Evolutionary conservation across 2,329 filamentous ascomycete species (phyloP).

Genomic region (Aspergillus sp.): DNA sequence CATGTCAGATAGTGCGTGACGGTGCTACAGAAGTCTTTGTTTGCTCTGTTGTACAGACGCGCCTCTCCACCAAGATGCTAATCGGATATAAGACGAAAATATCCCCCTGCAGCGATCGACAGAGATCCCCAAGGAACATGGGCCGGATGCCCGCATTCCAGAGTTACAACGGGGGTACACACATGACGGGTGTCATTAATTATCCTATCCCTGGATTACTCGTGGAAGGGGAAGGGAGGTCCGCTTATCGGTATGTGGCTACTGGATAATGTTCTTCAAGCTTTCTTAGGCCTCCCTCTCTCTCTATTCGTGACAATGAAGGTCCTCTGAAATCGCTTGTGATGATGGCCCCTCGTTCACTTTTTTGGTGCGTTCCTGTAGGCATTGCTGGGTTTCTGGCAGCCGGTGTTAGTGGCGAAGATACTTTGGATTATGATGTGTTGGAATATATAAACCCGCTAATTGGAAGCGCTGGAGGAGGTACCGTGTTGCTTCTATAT

Average conservation of each 20-base stretch:
- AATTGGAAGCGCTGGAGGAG: slow-evolving; percentile 48
- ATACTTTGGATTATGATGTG: slow-evolving; percentile 31
- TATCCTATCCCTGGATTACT: not conserved
- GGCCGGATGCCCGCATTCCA: not conserved
- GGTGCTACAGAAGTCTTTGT: too few relatives aligned
- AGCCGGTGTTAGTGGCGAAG: slow-evolving; percentile 4
- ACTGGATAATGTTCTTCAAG: not conserved
- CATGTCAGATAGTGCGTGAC: too few relatives aligned
- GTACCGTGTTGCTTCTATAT: slow-evolving; percentile 12
- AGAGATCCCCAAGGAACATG: not conserved
- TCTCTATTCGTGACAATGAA: not conserved
- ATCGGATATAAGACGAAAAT: not conserved
- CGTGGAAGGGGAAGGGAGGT: not conserved
- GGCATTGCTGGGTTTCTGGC: slow-evolving; percentile 7
- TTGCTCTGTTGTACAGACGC: too few relatives aligned
- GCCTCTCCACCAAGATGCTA: too few relatives aligned
- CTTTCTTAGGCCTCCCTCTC: not conserved
- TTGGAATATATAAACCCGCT: slow-evolving; percentile 45
- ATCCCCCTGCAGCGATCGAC: not conserved
- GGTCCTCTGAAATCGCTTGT: not conserved
- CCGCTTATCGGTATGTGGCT: not conserved
- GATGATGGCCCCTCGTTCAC: not conserved
- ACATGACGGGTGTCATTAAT: not conserved
- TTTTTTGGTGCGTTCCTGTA: slow-evolving; percentile 8
- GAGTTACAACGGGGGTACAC: not conserved